Conservation (phyloP, 2,329 filamentous ascomycete genomes). For the Scedosporium apiospermum region DNA sequence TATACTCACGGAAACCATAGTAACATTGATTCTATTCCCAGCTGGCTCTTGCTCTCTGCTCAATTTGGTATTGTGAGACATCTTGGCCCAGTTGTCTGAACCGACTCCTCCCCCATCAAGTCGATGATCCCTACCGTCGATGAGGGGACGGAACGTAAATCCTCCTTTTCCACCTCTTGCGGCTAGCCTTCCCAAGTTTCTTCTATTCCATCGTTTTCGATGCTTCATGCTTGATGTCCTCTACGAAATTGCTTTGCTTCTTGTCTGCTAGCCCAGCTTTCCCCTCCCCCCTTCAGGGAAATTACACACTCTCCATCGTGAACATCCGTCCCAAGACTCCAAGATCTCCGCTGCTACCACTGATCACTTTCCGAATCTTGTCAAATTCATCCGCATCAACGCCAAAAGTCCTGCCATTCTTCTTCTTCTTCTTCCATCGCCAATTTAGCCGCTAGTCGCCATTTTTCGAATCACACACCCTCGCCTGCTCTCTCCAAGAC, state of each 20-base stretch:
- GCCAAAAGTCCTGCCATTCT: background rate
- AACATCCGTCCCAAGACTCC: background rate
- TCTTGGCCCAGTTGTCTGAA: slow-evolving; percentile 3
- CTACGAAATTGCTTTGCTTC: background rate
- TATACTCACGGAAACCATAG: background rate
- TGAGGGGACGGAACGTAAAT: slow-evolving; percentile 6
- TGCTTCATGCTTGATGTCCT: background rate
- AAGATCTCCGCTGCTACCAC: slow-evolving; percentile 5
- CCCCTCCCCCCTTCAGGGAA: background rate
- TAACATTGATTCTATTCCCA: background rate
- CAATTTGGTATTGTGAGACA: background rate
- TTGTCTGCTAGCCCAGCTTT: background rate
- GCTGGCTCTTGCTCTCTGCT: background rate
- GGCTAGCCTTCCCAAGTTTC: background rate
- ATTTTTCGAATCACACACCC: background rate
- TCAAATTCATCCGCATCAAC: slow-evolving; percentile 8
- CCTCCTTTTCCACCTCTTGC: slow-evolving; percentile 1
- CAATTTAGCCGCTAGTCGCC: slow-evolving; percentile 5
- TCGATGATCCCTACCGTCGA: slow-evolving; percentile 3
- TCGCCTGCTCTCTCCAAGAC: background rate
- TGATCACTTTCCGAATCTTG: background rate
- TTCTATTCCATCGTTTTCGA: background rate
- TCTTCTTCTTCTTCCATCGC: background rate
- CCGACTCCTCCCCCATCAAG: background rate
- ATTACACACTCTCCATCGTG: slow-evolving; percentile 1